These are phyloP conservation scores for Lachnellula arida DNA, from an alignment of 2,329 filamentous ascomycete species.

Conservation along the genomic window DNA sequence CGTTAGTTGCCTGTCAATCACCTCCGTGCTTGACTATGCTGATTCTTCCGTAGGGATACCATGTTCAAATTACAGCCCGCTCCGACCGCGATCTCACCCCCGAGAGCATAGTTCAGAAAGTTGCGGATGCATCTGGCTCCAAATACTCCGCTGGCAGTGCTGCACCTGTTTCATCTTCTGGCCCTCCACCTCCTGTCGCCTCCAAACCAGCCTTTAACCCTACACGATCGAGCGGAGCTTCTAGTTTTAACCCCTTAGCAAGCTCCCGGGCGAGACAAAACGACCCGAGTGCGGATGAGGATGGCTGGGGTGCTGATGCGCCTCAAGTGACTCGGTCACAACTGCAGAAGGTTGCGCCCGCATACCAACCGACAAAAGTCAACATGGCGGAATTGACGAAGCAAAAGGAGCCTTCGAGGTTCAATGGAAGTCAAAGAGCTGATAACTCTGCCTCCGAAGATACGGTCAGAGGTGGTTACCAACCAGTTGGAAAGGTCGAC, in stretches of 20 bases:
- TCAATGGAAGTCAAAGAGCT: conserved; percentile 42
- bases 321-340: conserved; percentile 83
- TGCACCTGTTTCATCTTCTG: conserved; percentile 45
- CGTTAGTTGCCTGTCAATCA: conserved; percentile 39
- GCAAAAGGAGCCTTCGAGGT: conserved; percentile 63
- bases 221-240: conserved; percentile 46
- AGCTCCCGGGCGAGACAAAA: conserved; percentile 56
- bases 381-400: conserved; percentile 82
- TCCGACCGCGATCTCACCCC: conserved; percentile 85
- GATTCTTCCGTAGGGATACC: conserved; percentile 62
- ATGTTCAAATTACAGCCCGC: conserved; percentile 94
- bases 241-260: conserved; percentile 60
- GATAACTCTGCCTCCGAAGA: conserved; percentile 46
- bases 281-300: conserved; percentile 62
- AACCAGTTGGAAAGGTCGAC: conserved; percentile 95
- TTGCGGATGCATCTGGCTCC: conserved; percentile 87
- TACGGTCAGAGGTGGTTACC: conserved; percentile 80
- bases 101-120: conserved; percentile 85
- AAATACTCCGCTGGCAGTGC: conserved; percentile 78
- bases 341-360: conserved; percentile 85
- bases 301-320: conserved; percentile 94
- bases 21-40: conserved; percentile 4
- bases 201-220: conserved; percentile 93
- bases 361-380: conserved; percentile 94
- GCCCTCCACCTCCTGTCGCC: conserved; percentile 58